Base-by-base conservation (phyloP, 805 yeast species). In the Candida hungchunana region DNA sequence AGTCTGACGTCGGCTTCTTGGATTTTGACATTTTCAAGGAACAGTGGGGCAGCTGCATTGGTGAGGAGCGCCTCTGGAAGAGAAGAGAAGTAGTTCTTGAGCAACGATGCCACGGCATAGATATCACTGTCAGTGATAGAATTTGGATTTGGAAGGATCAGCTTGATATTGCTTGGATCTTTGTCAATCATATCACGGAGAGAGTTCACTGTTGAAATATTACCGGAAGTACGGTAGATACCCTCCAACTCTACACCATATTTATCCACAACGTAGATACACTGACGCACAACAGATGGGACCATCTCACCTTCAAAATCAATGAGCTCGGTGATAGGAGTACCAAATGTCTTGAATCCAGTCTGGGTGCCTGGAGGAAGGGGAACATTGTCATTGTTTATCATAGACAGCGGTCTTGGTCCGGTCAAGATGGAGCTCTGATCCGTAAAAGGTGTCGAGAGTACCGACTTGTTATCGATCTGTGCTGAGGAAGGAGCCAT, bases 191-290 rank as follows among this genome's bases (percentile, higher is more conserved):
- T 68, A 15, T 76, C 81, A 47, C 73, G 77, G 43, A 90, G 64
- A 42, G 79, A 83, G 47, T 81, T 82, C 10, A 93, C 80, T 26
- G 83, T 81, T 7, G 79, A 59, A 27, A 74, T 76, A 57, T 82
- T 85, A 0, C 96, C 96, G 35, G 84, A 79, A 22, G 86, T 78
- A 38, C 97, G 70, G 58, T 93, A 93, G 23, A 93, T 80, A 1
- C 97, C 97, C 56, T 88, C 97, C 22, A 84, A 66, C 34, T 85
- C 81, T 25, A 82, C 58, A 2, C 99, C 99, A 56, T 82, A 79
- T 26, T 70, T 71, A 54, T 93, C 97, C 23, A 93, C 79, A 7
- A 89, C 81, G 44, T 79, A 81, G 34, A 90, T 83, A 67, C 97
- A 89, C 54, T 81, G 85, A 44, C 81, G 79, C 9, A 93, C 98